Evolutionary conservation across 306 rosid genomes (phyloP).

Genomic region (Canavalia gladiata): DNA sequence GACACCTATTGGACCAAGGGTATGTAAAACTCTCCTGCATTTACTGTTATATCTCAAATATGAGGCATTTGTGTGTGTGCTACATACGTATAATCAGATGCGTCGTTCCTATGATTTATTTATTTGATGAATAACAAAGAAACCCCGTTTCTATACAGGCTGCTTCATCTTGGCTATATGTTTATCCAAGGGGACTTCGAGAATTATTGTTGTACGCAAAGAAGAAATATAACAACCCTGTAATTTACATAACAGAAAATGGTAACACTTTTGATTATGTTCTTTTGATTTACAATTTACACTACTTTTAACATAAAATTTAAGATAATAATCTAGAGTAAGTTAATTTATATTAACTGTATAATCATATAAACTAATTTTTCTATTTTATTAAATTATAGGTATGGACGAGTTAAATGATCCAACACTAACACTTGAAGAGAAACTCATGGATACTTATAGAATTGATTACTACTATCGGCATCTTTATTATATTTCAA

Average conservation of each 20-base stretch:
- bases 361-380: background rate
- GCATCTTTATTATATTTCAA: constrained; percentile 64
- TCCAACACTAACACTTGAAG: constrained; percentile 52
- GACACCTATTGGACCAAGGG: constrained; percentile 48
- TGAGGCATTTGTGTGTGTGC: background rate
- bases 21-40: constrained; percentile 28
- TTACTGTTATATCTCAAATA: constrained; percentile 1
- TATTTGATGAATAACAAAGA: constrained; percentile 7
- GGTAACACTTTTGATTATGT: constrained; percentile 49
- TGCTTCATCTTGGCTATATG: constrained; percentile 61
- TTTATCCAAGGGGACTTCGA: constrained; percentile 68
- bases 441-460: constrained; percentile 58
- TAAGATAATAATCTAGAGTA: background rate
- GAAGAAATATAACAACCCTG: constrained; percentile 60
- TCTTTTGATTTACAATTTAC: background rate
- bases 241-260: constrained; percentile 75
- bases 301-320: background rate
- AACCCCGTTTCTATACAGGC: constrained; percentile 47
- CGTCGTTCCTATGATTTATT: constrained; percentile 19
- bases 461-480: constrained; percentile 62
- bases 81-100: background rate
- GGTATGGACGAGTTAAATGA: constrained; percentile 69
- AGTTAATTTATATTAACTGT: background rate
- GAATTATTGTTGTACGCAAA: constrained; percentile 58
- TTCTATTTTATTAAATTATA: constrained; percentile 25